phyloP scores from a whole-genome alignment of 1,284 basidiomycete genomes.

The Pholiota adiposa region DNA sequence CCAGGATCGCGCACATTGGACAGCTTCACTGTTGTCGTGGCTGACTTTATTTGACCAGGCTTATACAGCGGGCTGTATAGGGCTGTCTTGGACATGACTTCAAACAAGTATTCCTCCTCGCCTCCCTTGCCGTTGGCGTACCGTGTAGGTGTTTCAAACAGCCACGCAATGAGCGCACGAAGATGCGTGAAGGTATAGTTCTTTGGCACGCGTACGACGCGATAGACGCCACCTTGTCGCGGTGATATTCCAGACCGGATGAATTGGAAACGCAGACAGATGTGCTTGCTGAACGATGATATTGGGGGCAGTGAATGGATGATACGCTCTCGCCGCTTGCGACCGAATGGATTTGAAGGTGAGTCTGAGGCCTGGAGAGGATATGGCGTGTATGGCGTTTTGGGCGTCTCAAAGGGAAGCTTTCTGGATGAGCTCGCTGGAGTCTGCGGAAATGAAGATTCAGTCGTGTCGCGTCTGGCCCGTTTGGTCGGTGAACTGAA shows the following conservation, averaged over 20 bases:
- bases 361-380: conserved; percentile 6
- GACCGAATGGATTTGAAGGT: conserved; percentile 30
- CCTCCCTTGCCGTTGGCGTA: conserved; percentile 13
- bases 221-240: conserved; percentile 54
- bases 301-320: conserved; percentile 46
- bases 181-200: conserved; percentile 73
- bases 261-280: conserved; percentile 70
- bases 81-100: conserved; percentile 51
- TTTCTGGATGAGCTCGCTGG: conserved; percentile 8
- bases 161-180: conserved; percentile 61
- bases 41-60: conserved; percentile 57
- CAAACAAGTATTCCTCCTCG: conserved; percentile 58
- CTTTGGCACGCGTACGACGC: conserved; percentile 69
- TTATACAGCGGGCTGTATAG: conserved; percentile 43
- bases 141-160: conserved; percentile 47
- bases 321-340: conserved; percentile 39
- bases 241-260: conserved; percentile 38
- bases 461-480: conserved; percentile 3
- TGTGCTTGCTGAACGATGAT: conserved; percentile 55
- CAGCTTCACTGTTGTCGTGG: conserved; percentile 52
- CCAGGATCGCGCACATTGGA: conserved; percentile 63
- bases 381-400: conserved; percentile 34
- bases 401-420: conserved; percentile 21
- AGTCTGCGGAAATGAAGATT: conserved; percentile 12
- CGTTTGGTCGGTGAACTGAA: conserved; percentile 15